These are phyloP conservation scores for Gorgonomyces haynaldii DNA, from an alignment of 192 early-diverging fungal genomes.

Conservation along the genomic window DNA sequence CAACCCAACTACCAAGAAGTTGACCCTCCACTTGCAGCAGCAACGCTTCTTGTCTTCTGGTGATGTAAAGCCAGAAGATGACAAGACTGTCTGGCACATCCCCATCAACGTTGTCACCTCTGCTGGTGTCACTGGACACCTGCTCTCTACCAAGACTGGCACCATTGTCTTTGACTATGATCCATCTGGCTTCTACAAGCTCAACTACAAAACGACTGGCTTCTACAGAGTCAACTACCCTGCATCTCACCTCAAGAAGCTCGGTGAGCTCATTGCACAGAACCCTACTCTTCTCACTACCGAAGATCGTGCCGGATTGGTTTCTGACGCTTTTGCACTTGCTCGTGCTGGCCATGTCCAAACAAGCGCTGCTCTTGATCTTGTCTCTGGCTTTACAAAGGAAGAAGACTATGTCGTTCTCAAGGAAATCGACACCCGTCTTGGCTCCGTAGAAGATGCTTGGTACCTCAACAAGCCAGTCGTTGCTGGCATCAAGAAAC, in stretches of 20 bases:
- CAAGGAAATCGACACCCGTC: constrained; percentile 53
- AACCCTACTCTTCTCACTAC: constrained; percentile 16
- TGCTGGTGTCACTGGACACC: constrained; percentile 23
- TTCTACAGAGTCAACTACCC: constrained; percentile 70
- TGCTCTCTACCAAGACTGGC: constrained; percentile 20
- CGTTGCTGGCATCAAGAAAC: constrained; percentile 44
- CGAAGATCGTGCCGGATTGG: constrained; percentile 70
- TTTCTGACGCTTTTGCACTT: constrained; percentile 73
- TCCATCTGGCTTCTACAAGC: constrained; percentile 51
- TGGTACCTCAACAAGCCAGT: constrained; percentile 59
- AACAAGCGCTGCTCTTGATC: constrained; percentile 24
- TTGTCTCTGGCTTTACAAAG: constrained; percentile 37
- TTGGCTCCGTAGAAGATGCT: constrained; percentile 48
- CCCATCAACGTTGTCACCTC: constrained; percentile 48
- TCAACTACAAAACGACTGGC: constrained; percentile 71
- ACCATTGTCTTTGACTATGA: constrained; percentile 1
- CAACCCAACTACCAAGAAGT: constrained; percentile 22
- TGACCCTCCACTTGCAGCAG: constrained; percentile 60
- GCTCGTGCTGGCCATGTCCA: constrained; percentile 64
- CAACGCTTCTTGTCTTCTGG: constrained; percentile 75
- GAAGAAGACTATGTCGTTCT: constrained; percentile 71
- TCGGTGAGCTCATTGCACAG: constrained; percentile 12
- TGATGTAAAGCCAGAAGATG: constrained; percentile 63
- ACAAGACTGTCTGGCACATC: constrained; percentile 70
- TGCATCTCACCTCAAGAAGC: constrained; percentile 14